Evolutionary conservation across 2,329 filamentous ascomycete species (phyloP), one percentile per base, ranked within the genome.

Genomic region (Alternaria longipes): DNA sequence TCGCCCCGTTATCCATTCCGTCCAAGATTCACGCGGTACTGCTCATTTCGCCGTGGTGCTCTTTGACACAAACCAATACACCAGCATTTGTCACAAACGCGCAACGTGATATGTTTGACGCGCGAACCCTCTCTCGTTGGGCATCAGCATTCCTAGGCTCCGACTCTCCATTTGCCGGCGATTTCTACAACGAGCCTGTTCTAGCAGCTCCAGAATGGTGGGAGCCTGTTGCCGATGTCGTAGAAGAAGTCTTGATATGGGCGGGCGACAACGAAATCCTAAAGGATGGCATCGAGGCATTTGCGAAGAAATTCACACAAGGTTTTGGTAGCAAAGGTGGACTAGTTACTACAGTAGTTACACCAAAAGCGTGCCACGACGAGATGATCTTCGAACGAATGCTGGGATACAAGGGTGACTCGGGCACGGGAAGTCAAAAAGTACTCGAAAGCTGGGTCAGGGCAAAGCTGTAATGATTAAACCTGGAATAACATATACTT

Each of bases 21-120:
- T 71, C 71, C 3, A 81, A 81, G 8, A 75, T 89, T 16, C 81
- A 81, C 2, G 86, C 81, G 4, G 81, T 83, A 0, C 69, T 88
- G 8, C 78, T 89, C 7, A 83, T 90, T 56, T 84, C 83, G 0
- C 87, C 88, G 0, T 90, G 88, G 87, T 79, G 82, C 2, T 81
- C 81, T 1, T 84, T 89, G 62, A 69, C 66, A 7, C 77, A 80
- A n/a, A 79, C 78, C 1, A 74, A 81, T 18, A 81, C 81, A 26
- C 72, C 77, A 0, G 81, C 80, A 2, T 82, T 80, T 46, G 68
- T 70, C 7, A 72, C 75, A 8, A 87, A 88, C 58, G 77, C 78
- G 3, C 77, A 81, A 24, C 85, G 83, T 42, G 87, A 89, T 67
- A 75, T 84, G 54, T 80, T 89, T 44, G 78, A 80, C 12, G 69